Evolutionary conservation across 202 grass and related monocot genomes (phyloP), one percentile per base, ranked within the genome.

Genomic region (Cymbopogon flexuosus): DNA sequence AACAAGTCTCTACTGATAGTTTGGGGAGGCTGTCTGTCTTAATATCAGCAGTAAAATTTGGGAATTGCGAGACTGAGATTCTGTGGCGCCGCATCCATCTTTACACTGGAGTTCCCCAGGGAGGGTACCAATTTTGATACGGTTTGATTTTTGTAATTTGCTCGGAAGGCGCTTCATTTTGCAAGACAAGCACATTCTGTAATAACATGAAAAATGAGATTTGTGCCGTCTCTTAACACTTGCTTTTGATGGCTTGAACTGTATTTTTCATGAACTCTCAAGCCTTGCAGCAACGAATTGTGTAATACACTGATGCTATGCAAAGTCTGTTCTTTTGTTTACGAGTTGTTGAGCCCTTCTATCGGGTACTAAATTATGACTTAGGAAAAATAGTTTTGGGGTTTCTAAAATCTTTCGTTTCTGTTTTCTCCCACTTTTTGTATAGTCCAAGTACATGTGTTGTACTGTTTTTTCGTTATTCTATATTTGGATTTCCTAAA

Each of bases 111-210:
- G 64, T 68, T 80, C 15, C 23, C 65, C 10, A 22, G 41, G n/a
- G 78, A 45, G 66, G 65, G 15, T 29, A 59, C 41, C 60, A 83
- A 66, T 75, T 75, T 83, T 83, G 70, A 56, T 41, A 65, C 59
- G 10, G 70, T 75, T 75, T 56, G 33, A 3, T 40, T 65, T 82
- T 83, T 75, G 42, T 54, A 41, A 56, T 65, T 54, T 74, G 2
- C 30, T 29, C 19, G 5, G 77, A 33, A 21, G 58, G 35, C 3
- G 9, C 18, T 35, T 24, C 2, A 16, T 79, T 56, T 57, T 60
- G 43, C 77, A 21, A 12, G 11, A 60, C 77, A 21, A 12, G 11
- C 41, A 43, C 49, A 43, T 42, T 58, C 22, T 46, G 52, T 70
- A 42, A 70, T 70, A 41, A 58, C 64, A 39, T 15, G n/a, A 79